phyloP scores from a whole-genome alignment of 2,329 filamentous ascomycete species.

The Verticillium zaregamsianum region DNA sequence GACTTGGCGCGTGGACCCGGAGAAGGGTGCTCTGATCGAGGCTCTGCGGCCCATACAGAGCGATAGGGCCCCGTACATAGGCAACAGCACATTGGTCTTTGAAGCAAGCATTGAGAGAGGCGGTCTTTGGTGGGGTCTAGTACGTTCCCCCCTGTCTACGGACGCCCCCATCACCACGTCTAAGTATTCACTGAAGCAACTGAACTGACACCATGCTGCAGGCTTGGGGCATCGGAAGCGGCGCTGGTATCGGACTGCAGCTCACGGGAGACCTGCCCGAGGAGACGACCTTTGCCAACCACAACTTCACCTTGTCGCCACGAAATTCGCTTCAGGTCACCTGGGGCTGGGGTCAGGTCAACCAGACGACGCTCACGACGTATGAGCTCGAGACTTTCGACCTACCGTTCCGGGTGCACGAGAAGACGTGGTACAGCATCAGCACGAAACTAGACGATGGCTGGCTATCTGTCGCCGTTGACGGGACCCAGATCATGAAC shows the following conservation, averaged over 20 bases:
- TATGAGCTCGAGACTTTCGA: constrained; percentile 20
- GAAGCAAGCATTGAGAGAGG: constrained; percentile 29
- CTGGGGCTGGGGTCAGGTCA: constrained; percentile 28
- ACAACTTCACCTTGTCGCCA: constrained; percentile 26
- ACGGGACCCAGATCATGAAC: constrained; percentile 16
- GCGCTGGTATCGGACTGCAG: constrained; percentile 10
- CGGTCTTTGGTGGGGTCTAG: constrained; percentile 31
- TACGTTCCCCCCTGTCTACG: constrained; percentile 16
- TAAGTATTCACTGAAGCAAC: not conserved
- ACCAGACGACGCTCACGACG: constrained; percentile 26
- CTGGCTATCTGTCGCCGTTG: constrained; percentile 22
- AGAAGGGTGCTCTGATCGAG: constrained; percentile 27
- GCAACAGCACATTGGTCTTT: constrained; percentile 32
- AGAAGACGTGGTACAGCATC: constrained; percentile 32
- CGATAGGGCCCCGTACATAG: constrained; percentile 15
- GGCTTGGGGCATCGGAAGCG: constrained; percentile 3
- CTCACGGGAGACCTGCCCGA: constrained; percentile 8
- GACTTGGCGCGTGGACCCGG: constrained; percentile 25
- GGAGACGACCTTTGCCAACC: constrained; percentile 17
- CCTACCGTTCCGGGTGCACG: constrained; percentile 20
- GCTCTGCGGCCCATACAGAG: constrained; percentile 25
- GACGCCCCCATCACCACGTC: no score
- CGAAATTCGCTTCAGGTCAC: constrained; percentile 28
- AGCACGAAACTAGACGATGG: constrained; percentile 23
- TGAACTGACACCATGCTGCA: not conserved